Conservation (phyloP, 2,329 filamentous ascomycete species). For the Trichophyton schoenleinii region DNA sequence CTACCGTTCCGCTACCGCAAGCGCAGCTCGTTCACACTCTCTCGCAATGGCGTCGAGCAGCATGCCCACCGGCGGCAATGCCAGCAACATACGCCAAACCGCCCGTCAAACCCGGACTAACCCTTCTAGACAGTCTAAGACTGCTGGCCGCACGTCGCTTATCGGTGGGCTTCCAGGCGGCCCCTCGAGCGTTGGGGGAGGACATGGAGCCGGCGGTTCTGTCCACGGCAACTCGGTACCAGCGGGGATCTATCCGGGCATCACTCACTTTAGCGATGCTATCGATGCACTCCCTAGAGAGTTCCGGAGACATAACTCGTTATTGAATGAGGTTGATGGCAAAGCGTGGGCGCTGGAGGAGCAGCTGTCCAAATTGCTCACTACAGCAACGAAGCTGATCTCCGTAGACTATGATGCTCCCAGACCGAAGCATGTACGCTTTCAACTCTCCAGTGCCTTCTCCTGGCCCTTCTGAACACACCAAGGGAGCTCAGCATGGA, state of each 20-base stretch:
- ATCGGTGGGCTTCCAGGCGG: constrained; percentile 13
- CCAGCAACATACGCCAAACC: constrained; percentile 24
- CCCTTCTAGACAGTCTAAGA: constrained; percentile 37
- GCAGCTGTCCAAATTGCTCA: constrained; percentile 62
- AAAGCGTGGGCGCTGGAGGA: constrained; percentile 86
- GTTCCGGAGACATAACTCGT: constrained; percentile 86
- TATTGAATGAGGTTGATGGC: constrained; percentile 94
- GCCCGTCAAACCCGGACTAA: constrained; percentile 38
- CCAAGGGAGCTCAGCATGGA: background rate
- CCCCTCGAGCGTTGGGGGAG: background rate
- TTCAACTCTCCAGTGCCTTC: background rate
- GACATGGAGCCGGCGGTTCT: background rate
- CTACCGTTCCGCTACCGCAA: background rate
- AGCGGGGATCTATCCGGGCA: constrained; percentile 50
- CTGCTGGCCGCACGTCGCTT: constrained; percentile 29
- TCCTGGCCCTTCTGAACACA: background rate
- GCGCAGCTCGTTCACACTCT: background rate
- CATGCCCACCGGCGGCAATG: constrained; percentile 17
- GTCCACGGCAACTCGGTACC: constrained; percentile 22
- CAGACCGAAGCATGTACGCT: constrained; percentile 4
- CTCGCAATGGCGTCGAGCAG: constrained; percentile 8
- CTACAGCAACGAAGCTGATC: constrained; percentile 25
- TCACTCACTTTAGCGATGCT: constrained; percentile 73
- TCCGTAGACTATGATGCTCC: constrained; percentile 3
- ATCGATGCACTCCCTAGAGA: constrained; percentile 88